Conservation (phyloP, 2,329 filamentous ascomycete species). For the Penicillium hesseltinei region DNA sequence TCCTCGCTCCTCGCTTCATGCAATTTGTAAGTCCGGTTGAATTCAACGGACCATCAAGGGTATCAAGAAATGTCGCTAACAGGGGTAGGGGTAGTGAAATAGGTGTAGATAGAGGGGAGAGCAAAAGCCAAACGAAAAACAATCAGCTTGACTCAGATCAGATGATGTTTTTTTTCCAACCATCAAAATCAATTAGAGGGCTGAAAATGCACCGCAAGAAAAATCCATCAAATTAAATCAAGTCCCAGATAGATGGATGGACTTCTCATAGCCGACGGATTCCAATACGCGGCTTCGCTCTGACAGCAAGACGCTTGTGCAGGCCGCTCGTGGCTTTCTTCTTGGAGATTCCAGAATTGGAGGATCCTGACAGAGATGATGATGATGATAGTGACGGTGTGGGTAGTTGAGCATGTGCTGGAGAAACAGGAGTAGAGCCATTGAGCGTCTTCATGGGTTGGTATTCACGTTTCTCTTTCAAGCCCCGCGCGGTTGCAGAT, state of each 20-base stretch:
- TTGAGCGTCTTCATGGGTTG: constrained; percentile 4
- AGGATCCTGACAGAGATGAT: constrained; percentile 3
- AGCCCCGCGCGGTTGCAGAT: constrained; percentile 4
- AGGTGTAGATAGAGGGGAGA: background rate
- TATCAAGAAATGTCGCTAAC: constrained; percentile 11
- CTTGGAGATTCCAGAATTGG: constrained; percentile 16
- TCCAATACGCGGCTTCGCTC: constrained; percentile 36
- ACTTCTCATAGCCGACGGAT: constrained; percentile 34
- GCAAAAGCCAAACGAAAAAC: background rate
- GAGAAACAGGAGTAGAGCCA: background rate
- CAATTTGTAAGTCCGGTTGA: background rate
- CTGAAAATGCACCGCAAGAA: background rate
- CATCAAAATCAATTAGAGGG: background rate
- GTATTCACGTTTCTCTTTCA: constrained; percentile 15
- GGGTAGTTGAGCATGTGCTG: background rate
- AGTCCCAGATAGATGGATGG: background rate
- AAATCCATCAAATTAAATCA: background rate
- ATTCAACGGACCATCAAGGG: constrained; percentile 4
- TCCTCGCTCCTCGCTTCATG: constrained; percentile 3
- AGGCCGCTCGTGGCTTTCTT: constrained; percentile 20
- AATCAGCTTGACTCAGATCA: background rate
- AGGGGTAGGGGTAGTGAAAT: background rate
- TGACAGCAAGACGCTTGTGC: constrained; percentile 27
- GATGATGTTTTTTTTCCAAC: background rate
- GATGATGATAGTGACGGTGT: background rate